Percentiles rank a stretch among this genome's conserved stretches.
Conservation (phyloP, 192 early-diverging fungal genomes). For the Chytriomyces sp. region DNA sequence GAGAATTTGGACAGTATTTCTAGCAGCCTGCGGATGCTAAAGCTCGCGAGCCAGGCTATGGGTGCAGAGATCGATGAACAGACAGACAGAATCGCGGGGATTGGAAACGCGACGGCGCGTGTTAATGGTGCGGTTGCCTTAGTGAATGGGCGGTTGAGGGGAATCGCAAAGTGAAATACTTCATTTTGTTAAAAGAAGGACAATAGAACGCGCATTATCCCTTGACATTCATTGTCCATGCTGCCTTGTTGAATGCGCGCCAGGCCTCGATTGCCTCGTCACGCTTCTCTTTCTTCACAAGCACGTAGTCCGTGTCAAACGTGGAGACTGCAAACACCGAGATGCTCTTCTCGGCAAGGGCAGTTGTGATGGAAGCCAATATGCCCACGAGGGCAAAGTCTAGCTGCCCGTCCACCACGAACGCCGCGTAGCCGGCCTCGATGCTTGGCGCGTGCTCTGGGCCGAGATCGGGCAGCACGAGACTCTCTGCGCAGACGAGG, state of each 20-base stretch:
- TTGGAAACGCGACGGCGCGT: slow-evolving; percentile 1
- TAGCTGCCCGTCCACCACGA: slow-evolving; percentile 63
- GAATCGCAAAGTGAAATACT: no score
- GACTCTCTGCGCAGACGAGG: neutral
- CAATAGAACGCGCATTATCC: neutral
- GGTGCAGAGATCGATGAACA: slow-evolving; percentile 24
- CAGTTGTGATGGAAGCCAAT: slow-evolving; percentile 52
- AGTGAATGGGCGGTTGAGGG: neutral
- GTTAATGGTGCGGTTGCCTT: neutral
- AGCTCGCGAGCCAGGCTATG: slow-evolving; percentile 21
- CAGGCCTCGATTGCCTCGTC: slow-evolving; percentile 3
- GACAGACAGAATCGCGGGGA: neutral
- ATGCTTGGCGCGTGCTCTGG: neutral
- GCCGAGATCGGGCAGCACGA: neutral
- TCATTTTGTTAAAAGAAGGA: neutral
- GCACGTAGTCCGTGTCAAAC: slow-evolving; percentile 74
- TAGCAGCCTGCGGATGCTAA: slow-evolving; percentile 11
- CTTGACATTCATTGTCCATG: neutral
- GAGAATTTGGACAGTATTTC: slow-evolving; percentile 20
- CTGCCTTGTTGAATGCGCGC: neutral
- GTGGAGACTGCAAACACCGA: slow-evolving; percentile 72
- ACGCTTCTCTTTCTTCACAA: slow-evolving; percentile 16
- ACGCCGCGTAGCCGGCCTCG: slow-evolving; percentile 40
- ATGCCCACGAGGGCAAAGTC: slow-evolving; percentile 73
- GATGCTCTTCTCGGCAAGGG: slow-evolving; percentile 56